Conservation (phyloP, 176 grass and related monocot species). For the Lolium rigidum region DNA sequence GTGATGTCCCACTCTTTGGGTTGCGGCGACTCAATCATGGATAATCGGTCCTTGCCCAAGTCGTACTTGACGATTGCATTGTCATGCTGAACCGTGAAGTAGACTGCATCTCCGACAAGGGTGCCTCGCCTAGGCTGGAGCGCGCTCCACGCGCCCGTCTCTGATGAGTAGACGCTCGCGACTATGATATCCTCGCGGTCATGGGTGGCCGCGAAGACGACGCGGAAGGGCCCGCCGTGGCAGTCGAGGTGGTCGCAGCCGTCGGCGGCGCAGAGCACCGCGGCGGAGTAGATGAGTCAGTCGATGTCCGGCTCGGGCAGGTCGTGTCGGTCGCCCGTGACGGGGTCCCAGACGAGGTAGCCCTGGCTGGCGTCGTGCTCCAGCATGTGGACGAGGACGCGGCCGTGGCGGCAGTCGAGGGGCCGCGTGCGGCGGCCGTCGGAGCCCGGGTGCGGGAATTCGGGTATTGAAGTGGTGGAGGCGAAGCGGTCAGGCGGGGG, state of each 20-base stretch:
- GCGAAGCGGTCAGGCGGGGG: not conserved
- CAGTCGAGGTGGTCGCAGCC: not conserved
- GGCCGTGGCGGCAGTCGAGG: not conserved
- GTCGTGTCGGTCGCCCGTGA: not conserved
- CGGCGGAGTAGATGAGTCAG: not conserved
- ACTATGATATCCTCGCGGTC: not conserved
- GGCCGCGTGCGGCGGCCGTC: not conserved
- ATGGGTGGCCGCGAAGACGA: not conserved
- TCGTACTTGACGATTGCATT: not conserved
- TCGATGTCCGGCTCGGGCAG: not conserved
- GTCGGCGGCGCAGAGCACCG: not conserved
- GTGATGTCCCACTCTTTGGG: not conserved
- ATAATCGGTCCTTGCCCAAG: not conserved
- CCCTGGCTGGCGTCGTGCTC: not conserved
- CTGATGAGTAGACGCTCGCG: not conserved
- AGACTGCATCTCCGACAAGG: not conserved
- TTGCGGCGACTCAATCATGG: not conserved
- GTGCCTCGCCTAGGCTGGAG: not conserved
- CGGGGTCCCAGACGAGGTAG: not conserved
- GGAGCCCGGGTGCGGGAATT: not conserved
- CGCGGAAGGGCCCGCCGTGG: not conserved
- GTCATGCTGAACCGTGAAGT: not conserved
- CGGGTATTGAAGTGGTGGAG: not conserved
- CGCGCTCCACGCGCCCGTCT: not conserved
- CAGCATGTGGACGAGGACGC: not conserved